Conservation (phyloP, 2,329 filamentous ascomycete genomes). For the Arthrobotrys conoides region DNA sequence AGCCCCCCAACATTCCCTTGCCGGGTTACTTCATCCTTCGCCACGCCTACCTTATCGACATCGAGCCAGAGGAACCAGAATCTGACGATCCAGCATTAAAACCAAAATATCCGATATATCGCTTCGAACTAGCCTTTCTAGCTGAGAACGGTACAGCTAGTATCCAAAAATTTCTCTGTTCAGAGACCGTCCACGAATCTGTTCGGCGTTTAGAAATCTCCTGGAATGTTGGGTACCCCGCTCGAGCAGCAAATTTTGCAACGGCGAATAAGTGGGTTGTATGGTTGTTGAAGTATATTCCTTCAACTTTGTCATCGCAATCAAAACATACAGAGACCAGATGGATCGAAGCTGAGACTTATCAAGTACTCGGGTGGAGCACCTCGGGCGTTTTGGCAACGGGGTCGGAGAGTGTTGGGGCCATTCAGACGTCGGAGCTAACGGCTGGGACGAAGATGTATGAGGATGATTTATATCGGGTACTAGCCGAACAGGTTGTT, state of each 20-base stretch:
- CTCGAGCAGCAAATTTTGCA: slow-evolving; percentile 35
- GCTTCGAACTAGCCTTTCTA: slow-evolving; percentile 36
- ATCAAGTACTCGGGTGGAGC: slow-evolving; percentile 49
- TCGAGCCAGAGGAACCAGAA: slow-evolving; percentile 29
- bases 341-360: slow-evolving; percentile 46
- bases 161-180: slow-evolving; percentile 36
- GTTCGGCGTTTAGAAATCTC: slow-evolving; percentile 44
- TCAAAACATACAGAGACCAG: slow-evolving; percentile 22
- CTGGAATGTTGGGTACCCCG: slow-evolving; percentile 40
- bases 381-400: slow-evolving; percentile 48
- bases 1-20: slow-evolving; percentile 8
- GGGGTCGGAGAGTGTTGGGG: slow-evolving; percentile 38
- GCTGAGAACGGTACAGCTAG: slow-evolving; percentile 23
- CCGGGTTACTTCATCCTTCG: slow-evolving; percentile 48
- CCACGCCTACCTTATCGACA: slow-evolving; percentile 45
- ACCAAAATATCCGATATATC: neutral
- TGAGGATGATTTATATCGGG: slow-evolving; percentile 48
- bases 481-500: slow-evolving; percentile 1
- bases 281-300: slow-evolving; percentile 49
- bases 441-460: slow-evolving; percentile 23
- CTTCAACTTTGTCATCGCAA: slow-evolving; percentile 28
- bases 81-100: neutral
- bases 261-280: slow-evolving; percentile 48
- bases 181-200: slow-evolving; percentile 46
- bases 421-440: slow-evolving; percentile 45